Evolutionary conservation across 805 yeast genomes (phyloP), one percentile per base, ranked within the genome.

Genomic region (Candida andamanensis): DNA sequence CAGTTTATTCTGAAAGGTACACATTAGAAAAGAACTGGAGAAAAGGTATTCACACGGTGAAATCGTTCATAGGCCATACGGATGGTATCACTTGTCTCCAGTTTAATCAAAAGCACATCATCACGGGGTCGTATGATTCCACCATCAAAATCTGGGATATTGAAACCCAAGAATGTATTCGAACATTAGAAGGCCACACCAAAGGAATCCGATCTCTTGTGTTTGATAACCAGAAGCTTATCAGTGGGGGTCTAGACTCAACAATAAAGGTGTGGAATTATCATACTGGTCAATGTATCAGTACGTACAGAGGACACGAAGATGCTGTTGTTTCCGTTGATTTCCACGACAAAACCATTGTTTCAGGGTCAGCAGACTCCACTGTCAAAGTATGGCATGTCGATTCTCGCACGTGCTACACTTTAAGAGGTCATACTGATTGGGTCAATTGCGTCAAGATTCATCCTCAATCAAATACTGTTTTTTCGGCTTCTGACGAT

Each of bases 321-420:
- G 92, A 83, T 49, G 78, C 85, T 30, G 95, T 92, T 4, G 67
- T 83, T 25, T 76, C 85, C 42, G 86, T 92, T 32, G 97, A 90
- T 56, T 84, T 86, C 44, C 69, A 68, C 41, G 72, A 75, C 41
- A 85, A 85, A 48, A 68, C 85, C 18, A 87, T 92, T 49, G 97
- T 87, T 1, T 80, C 92, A 7, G 98, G 97, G 0, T 80, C 94
- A 21, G 95, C 95, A 0, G 98, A 92, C 60, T 73, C 76, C 41
- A 86, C 95, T 0, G 82, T 92, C 33, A 86, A 87, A 56, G 89
- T 92, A 10, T 92, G 98, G 98, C 94, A 92, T 54, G 95, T 92
- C 28, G 95, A 85, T 52, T 77, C 87, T 5, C 71, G 95, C 59
- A 84, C 95, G 1, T 92, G 97, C 52, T 85, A 82, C 57, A 87